Conservation (phyloP, 2,329 filamentous ascomycete genomes). For the Colletotrichum filicis region DNA sequence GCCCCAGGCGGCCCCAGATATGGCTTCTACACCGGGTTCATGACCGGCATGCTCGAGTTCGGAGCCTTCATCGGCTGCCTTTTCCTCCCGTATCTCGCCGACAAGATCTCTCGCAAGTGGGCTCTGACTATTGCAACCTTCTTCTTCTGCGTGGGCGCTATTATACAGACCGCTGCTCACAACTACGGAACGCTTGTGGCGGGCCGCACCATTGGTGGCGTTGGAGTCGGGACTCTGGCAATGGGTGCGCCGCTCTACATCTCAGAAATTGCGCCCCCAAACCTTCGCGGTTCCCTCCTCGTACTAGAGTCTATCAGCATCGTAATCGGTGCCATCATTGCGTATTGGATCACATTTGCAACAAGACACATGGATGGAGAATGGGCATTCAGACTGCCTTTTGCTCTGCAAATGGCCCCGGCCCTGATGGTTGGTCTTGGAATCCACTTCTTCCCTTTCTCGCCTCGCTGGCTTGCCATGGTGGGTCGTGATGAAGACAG, state of each 20-base stretch:
- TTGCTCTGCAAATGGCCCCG: slow-evolving; percentile 56
- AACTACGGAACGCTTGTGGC: slow-evolving; percentile 42
- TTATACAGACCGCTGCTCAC: slow-evolving; percentile 46
- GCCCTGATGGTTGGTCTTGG: slow-evolving; percentile 51
- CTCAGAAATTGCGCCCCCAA: slow-evolving; percentile 47
- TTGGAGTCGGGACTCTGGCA: slow-evolving; percentile 44
- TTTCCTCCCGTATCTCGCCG: slow-evolving; percentile 49
- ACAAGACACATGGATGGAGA: slow-evolving; percentile 54
- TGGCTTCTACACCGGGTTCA: slow-evolving; percentile 49
- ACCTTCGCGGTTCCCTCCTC: slow-evolving; percentile 52
- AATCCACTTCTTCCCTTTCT: slow-evolving; percentile 57
- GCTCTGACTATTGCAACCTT: slow-evolving; percentile 49
- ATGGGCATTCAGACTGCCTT: slow-evolving; percentile 57
- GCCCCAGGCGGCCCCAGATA: slow-evolving; percentile 27
- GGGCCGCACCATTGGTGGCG: slow-evolving; percentile 43
- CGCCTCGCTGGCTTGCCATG: slow-evolving; percentile 56
- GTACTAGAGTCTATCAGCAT: slow-evolving; percentile 62
- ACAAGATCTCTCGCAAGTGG: slow-evolving; percentile 55
- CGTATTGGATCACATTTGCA: slow-evolving; percentile 66
- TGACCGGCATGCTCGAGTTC: slow-evolving; percentile 55
- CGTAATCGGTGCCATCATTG: slow-evolving; percentile 62
- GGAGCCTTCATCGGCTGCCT: slow-evolving; percentile 50
- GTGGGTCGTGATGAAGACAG: slow-evolving; percentile 51
- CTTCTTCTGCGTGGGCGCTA: slow-evolving; percentile 55
- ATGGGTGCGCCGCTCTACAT: slow-evolving; percentile 45